These are phyloP conservation scores for Jatropha multifida DNA, from an alignment of 441 rosid genomes.

Conservation along the genomic window DNA sequence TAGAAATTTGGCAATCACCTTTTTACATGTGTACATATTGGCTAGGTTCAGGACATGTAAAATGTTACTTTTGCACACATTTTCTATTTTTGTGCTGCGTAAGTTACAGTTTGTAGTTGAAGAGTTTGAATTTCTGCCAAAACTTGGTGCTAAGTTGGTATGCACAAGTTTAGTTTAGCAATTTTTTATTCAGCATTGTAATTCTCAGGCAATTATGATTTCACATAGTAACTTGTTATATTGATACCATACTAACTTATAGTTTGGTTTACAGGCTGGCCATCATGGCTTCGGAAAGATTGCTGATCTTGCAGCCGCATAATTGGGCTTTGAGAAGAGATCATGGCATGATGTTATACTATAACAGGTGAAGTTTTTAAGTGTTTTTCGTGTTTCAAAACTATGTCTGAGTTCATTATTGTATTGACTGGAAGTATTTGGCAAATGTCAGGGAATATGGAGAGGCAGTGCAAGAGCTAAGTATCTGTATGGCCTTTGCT, in stretches of 20 bases:
- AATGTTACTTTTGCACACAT: background rate
- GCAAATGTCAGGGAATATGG: constrained; percentile 56
- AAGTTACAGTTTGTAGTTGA: background rate
- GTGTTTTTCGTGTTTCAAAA: background rate
- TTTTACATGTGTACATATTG: background rate
- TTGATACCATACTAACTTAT: constrained; percentile 2
- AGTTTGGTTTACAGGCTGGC: constrained; percentile 55
- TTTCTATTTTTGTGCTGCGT: background rate
- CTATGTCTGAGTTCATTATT: background rate
- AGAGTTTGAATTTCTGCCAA: background rate
- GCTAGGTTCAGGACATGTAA: background rate
- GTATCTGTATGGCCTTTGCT: constrained; percentile 89
- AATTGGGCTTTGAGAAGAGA: constrained; percentile 82
- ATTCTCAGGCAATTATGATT: background rate
- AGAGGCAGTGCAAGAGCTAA: constrained; percentile 84
- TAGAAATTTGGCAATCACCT: background rate
- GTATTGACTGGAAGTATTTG: constrained; percentile 2
- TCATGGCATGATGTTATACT: constrained; percentile 88
- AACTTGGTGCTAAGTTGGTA: background rate
- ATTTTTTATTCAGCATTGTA: background rate
- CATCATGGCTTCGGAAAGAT: constrained; percentile 80
- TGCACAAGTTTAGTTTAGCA: background rate
- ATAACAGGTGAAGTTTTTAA: constrained; percentile 44
- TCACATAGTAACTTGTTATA: background rate
- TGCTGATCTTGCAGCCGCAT: constrained; percentile 79